Evolutionary conservation across 176 grass and related monocot species (phyloP).

Genomic region (Triticum urartu): DNA sequence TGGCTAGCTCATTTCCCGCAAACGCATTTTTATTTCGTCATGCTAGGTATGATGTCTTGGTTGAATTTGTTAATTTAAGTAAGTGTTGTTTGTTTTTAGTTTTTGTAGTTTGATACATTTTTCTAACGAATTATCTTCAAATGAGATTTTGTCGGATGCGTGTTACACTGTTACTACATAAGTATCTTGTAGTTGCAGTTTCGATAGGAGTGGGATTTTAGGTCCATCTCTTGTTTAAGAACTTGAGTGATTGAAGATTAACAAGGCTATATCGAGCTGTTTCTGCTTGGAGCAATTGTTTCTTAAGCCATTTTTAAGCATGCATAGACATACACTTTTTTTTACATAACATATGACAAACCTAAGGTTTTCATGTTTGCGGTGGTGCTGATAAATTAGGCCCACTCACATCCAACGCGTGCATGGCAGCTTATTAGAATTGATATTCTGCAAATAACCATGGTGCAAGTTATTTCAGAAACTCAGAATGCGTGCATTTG

Average conservation of each 20-base stretch:
- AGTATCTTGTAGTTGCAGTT: not conserved
- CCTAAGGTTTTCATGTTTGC: not conserved
- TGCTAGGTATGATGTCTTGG: not conserved
- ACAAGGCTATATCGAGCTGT: not conserved
- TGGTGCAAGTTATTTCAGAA: not conserved
- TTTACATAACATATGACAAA: not conserved
- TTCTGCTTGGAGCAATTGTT: not conserved
- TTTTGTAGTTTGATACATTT: not conserved
- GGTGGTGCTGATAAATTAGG: not conserved
- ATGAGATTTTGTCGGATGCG: too few species aligned
- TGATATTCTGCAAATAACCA: not conserved
- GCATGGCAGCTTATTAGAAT: not conserved
- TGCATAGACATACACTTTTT: not conserved
- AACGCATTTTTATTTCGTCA: not conserved
- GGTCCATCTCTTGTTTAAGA: not conserved
- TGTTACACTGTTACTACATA: not conserved
- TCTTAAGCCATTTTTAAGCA: not conserved
- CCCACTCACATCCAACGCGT: not conserved
- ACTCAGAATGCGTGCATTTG: not conserved
- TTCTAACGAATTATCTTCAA: too few species aligned
- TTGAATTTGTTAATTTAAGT: not conserved
- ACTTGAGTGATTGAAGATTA: not conserved
- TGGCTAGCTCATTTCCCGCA: not conserved
- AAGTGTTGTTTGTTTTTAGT: not conserved
- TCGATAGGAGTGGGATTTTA: slow-evolving; percentile 1